Conservation (phyloP, 2,329 filamentous ascomycete genomes). For the Aspergillus sclerotialis region DNA sequence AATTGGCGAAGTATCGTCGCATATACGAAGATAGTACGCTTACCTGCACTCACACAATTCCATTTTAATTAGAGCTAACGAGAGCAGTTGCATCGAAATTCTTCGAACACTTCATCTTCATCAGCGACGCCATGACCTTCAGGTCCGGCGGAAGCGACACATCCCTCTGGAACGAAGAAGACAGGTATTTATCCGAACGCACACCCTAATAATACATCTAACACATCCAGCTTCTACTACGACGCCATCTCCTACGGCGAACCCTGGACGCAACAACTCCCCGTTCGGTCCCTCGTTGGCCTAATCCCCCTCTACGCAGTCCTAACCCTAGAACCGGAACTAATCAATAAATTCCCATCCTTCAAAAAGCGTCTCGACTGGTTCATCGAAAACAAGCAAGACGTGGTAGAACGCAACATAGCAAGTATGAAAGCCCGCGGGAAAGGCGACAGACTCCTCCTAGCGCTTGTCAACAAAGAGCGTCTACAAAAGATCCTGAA, state of each 20-base stretch:
- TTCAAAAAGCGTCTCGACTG: slow-evolving; percentile 92
- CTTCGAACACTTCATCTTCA: slow-evolving; percentile 97
- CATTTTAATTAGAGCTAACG: slow-evolving; percentile 5
- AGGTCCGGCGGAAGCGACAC: slow-evolving; percentile 64
- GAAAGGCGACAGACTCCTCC: slow-evolving; percentile 77
- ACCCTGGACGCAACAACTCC: slow-evolving; percentile 86
- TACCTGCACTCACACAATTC: neutral
- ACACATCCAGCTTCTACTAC: slow-evolving; percentile 70
- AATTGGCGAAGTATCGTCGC: slow-evolving; percentile 88
- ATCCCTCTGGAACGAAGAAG: slow-evolving; percentile 92
- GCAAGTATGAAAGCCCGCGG: slow-evolving; percentile 85
- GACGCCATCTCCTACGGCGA: slow-evolving; percentile 96
- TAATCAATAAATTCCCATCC: slow-evolving; percentile 82
- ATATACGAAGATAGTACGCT: slow-evolving; percentile 74
- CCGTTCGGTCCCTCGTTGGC: slow-evolving; percentile 84
- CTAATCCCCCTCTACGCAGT: slow-evolving; percentile 91
- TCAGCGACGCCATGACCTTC: slow-evolving; percentile 94
- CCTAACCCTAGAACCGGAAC: slow-evolving; percentile 83
- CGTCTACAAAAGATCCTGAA: slow-evolving; percentile 82
- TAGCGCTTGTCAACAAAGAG: slow-evolving; percentile 88
- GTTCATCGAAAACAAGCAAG: slow-evolving; percentile 83
- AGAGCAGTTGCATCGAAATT: slow-evolving; percentile 79
- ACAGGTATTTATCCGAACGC: slow-evolving; percentile 44
- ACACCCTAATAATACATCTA: slow-evolving; percentile 3
- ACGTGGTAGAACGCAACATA: slow-evolving; percentile 88